A percentile compares a stretch with the other conserved stretches of the same genome.
These are phyloP conservation scores for Fusarium veterinarium DNA, from an alignment of 2,329 filamentous ascomycete species.

Conservation along the genomic window DNA sequence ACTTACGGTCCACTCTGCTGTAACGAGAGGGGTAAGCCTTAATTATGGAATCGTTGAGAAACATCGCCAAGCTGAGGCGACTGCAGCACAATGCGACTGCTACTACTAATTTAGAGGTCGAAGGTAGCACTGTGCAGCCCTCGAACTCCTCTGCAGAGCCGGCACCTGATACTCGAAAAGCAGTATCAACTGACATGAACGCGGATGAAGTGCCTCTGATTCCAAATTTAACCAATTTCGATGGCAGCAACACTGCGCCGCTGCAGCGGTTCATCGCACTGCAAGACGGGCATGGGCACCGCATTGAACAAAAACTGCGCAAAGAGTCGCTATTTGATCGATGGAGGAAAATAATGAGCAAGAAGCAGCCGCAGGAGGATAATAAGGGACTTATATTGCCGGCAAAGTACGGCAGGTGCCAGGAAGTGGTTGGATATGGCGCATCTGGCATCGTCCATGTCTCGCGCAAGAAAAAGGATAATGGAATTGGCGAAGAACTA, in stretches of 20 bases:
- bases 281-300: not conserved
- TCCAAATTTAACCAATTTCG: not conserved
- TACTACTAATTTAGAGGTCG: not conserved
- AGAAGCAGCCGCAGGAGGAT: not conserved
- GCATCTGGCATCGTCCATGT: constrained; percentile 97
- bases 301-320: not conserved
- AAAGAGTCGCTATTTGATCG: not conserved
- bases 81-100: not conserved
- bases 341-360: not conserved
- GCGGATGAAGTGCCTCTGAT: not conserved
- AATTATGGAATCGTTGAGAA: not conserved
- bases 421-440: constrained; percentile 93
- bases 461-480: constrained; percentile 91
- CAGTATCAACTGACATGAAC: not conserved
- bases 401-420: constrained; percentile 92
- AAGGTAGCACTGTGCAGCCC: not conserved
- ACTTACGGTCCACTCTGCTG: not conserved
- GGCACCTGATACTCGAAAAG: not conserved
- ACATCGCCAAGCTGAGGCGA: not conserved
- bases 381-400: not conserved
- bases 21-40: not conserved
- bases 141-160: not conserved
- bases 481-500: constrained; percentile 85
- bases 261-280: not conserved
- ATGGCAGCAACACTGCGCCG: not conserved